phyloP scores from a whole-genome alignment of 2,329 filamentous ascomycete genomes.

The Talaromyces funiculosus region DNA sequence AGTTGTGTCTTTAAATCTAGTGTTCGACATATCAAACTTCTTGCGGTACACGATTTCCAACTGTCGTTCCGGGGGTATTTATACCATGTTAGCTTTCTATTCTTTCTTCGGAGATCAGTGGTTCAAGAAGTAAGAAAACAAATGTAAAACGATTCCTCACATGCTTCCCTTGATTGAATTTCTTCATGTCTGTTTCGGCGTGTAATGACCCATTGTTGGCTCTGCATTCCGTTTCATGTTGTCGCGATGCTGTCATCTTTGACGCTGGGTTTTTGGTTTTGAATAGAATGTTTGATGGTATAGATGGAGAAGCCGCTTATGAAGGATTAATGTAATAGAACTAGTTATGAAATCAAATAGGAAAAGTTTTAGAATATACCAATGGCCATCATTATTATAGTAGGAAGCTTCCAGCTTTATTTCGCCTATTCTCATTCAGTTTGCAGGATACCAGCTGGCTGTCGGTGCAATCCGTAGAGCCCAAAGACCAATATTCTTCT shows the following conservation, averaged over 20 bases:
- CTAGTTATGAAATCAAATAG: background rate
- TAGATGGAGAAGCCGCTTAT: background rate
- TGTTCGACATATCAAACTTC: constrained; percentile 1
- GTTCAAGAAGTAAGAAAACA: constrained; percentile 1
- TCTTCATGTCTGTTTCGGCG: constrained; percentile 2
- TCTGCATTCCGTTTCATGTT: background rate
- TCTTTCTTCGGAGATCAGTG: background rate
- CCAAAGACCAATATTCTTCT: no score
- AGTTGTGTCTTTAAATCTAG: background rate
- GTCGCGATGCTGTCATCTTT: background rate
- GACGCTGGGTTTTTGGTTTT: background rate
- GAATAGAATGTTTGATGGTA: background rate
- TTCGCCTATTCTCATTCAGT: background rate
- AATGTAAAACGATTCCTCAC: constrained; percentile 1
- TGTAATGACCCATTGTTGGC: background rate
- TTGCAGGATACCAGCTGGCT: background rate
- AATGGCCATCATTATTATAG: background rate
- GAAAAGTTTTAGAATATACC: background rate
- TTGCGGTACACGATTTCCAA: constrained; percentile 1
- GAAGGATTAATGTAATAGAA: background rate
- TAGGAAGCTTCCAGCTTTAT: background rate
- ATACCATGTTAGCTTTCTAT: background rate
- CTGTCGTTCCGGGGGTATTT: constrained; percentile 1
- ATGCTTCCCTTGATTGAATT: background rate
- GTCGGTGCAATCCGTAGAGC: background rate